Evolutionary conservation across 2,329 filamentous ascomycete genomes (phyloP), one percentile per base, ranked within the genome.

Genomic region (Fusarium sp.): DNA sequence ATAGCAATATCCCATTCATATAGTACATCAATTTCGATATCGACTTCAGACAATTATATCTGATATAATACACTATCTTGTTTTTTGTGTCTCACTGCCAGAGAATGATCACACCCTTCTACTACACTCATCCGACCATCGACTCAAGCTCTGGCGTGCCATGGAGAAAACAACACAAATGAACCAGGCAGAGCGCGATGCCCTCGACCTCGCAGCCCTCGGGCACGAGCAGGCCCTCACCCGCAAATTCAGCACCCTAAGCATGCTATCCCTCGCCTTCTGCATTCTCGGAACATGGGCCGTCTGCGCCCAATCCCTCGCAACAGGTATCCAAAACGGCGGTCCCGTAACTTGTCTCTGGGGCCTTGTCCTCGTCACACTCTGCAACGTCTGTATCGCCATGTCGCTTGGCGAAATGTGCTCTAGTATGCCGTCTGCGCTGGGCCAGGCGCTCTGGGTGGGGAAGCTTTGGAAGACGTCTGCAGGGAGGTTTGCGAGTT

Each of bases 361-460:
- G 87, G 86, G 87, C 3, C 79, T 89, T 15, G 79, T 83, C 20
- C 81, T 88, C 38, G 87, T 88, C 62, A 84, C 84, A 3, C 62
- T 80, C 14, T 88, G 86, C 73, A 87, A 87, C 58, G 65, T 86
- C 0, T 87, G 85, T 57, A 86, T 89, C 29, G 87, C 86, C 20
- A 69, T 87, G 11, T 89, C 87, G 0, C 79, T 89, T 11, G 87
- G 86, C 46, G 88, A 89, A 71, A 79, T 89, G 35, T 85, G 84
- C 75, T 88, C 86, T 72, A 85, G 83, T 61, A 89, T 90, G 87
- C 88, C 88, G 4, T 89, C 88, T 0, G 87, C 88, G 0, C 80
- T 90, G 2, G 88, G 88, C 2, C 88, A 90, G 77, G 88, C 87
- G 0, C 87, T 87, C 68, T 90, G 88, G 87, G 78, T 81, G 14